These are phyloP conservation scores for Chaetomiaceae sp. DNA, from an alignment of 2,329 filamentous ascomycete species.

Conservation along the genomic window DNA sequence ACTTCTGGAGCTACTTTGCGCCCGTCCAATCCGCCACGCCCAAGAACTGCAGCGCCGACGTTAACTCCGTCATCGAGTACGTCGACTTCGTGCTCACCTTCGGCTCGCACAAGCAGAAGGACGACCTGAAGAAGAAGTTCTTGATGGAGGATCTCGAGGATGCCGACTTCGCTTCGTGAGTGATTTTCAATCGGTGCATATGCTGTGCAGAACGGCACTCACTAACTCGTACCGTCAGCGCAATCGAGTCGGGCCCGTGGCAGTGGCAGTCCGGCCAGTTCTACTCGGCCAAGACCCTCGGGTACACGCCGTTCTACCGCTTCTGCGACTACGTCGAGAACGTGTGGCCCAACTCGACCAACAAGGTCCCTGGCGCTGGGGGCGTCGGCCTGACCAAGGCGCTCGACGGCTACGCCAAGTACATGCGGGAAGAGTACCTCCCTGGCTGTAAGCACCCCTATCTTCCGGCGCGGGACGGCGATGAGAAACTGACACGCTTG, in stretches of 20 bases:
- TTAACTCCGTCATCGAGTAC: slow-evolving; percentile 44
- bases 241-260: slow-evolving; percentile 41
- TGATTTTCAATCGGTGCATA: slow-evolving; percentile 19
- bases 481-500: neutral
- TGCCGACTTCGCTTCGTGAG: slow-evolving; percentile 37
- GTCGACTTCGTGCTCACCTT: slow-evolving; percentile 41
- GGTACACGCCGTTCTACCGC: slow-evolving; percentile 42
- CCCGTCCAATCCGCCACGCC: slow-evolving; percentile 49
- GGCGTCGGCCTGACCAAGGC: slow-evolving; percentile 48
- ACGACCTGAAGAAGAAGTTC: slow-evolving; percentile 45
- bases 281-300: slow-evolving; percentile 38
- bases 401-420: slow-evolving; percentile 46
- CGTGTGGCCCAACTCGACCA: slow-evolving; percentile 36
- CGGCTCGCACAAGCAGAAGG: slow-evolving; percentile 34
- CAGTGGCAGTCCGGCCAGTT: slow-evolving; percentile 43
- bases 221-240: slow-evolving; percentile 5
- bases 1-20: slow-evolving; percentile 51
- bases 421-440: slow-evolving; percentile 36
- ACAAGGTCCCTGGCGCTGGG: slow-evolving; percentile 38
- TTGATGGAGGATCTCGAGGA: slow-evolving; percentile 39
- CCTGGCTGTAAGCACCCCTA: slow-evolving; percentile 33
- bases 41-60: slow-evolving; percentile 49
- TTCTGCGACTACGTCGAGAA: slow-evolving; percentile 47
- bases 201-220: neutral
- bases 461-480: neutral